These are phyloP conservation scores for Fusarium pseudoanthophilum DNA, from an alignment of 2,329 filamentous ascomycete genomes.

Conservation along the genomic window DNA sequence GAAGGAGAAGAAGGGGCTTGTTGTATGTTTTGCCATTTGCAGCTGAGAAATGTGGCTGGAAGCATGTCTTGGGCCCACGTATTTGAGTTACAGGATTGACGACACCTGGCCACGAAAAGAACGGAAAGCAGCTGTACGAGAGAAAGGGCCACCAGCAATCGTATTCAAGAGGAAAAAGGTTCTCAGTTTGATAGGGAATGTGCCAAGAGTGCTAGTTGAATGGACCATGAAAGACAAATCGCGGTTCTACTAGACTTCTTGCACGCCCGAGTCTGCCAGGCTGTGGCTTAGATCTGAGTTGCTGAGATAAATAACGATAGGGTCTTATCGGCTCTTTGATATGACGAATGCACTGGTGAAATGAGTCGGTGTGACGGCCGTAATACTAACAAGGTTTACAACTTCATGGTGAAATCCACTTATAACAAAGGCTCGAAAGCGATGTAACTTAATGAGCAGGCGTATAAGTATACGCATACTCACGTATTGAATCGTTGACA, in stretches of 20 bases:
- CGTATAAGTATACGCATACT: neutral
- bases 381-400: neutral
- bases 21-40: fast-evolving
- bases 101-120: neutral
- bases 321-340: fast-evolving
- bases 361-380: neutral
- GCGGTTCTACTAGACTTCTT: neutral
- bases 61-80: neutral
- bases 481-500: no score
- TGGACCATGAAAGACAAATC: no score
- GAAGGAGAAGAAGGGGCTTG: neutral
- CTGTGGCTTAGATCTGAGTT: no score
- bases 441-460: no score
- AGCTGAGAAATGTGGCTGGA: neutral
- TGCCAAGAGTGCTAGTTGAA: neutral
- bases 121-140: neutral
- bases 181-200: neutral
- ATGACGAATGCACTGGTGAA: fast-evolving
- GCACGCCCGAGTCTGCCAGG: neutral
- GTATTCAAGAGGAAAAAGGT: fast-evolving
- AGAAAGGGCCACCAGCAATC: fast-evolving
- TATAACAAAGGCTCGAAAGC: no score
- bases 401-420: no score
- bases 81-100: neutral
- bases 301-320: neutral